These are phyloP conservation scores for Wickerhamomyces alni DNA, from an alignment of 805 yeast genomes.

Conservation along the genomic window DNA sequence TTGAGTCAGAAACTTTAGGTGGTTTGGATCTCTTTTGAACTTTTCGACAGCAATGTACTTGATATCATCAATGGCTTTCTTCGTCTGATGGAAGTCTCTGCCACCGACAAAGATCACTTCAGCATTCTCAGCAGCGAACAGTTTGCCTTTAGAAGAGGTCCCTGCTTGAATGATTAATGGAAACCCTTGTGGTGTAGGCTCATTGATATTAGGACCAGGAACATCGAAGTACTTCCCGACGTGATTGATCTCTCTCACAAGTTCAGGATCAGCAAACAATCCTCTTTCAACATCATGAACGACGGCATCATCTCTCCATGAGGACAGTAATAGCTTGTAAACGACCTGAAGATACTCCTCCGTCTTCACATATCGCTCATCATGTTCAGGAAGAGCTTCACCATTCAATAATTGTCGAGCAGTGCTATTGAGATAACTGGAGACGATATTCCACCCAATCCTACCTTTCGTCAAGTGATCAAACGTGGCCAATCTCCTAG, in stretches of 20 bases:
- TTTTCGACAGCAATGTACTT: constrained; percentile 26
- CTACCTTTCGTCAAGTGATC: constrained; percentile 37
- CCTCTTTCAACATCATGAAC: constrained; percentile 14
- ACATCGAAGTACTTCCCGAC: constrained; percentile 32
- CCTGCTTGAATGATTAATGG: constrained; percentile 38
- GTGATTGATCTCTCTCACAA: constrained; percentile 30
- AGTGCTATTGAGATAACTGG: constrained; percentile 33
- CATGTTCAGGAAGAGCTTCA: constrained; percentile 31
- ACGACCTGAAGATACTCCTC: constrained; percentile 34
- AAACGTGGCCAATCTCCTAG: constrained; percentile 34
- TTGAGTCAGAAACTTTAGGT: constrained; percentile 30
- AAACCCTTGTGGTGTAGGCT: constrained; percentile 34
- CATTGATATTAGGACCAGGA: constrained; percentile 32
- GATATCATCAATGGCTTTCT: constrained; percentile 23
- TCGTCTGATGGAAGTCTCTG: constrained; percentile 17
- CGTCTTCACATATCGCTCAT: constrained; percentile 31
- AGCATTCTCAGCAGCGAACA: constrained; percentile 35
- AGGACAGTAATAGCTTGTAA: constrained; percentile 29
- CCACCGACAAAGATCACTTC: constrained; percentile 31
- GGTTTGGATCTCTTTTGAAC: constrained; percentile 27
- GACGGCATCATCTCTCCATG: constrained; percentile 32
- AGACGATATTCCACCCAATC: constrained; percentile 38
- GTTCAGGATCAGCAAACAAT: constrained; percentile 27
- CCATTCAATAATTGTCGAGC: constrained; percentile 30
- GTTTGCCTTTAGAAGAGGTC: constrained; percentile 29